Conservation (phyloP, 148 eudicot genomes). For the Fagopyrum tataricum region DNA sequence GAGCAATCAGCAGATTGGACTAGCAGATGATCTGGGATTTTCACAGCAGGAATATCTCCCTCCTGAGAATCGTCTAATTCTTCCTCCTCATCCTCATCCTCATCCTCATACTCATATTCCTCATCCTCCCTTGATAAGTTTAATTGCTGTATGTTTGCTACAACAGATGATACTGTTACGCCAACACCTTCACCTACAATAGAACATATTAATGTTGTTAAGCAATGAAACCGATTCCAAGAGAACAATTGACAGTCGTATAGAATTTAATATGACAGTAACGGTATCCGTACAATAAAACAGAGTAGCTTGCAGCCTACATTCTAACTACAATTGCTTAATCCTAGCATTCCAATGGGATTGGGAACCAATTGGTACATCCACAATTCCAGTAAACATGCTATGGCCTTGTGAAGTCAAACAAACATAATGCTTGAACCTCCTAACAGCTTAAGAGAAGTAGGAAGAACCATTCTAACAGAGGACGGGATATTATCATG, state of each 20-base stretch:
- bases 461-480: background rate
- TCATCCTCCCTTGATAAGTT: constrained; percentile 39
- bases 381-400: background rate
- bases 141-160: constrained; percentile 57
- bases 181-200: constrained; percentile 40
- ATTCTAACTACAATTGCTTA: background rate
- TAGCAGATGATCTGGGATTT: constrained; percentile 79
- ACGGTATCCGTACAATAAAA: background rate
- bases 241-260: background rate
- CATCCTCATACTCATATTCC: background rate
- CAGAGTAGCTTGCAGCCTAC: background rate
- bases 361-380: background rate
- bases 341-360: background rate
- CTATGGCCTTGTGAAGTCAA: background rate
- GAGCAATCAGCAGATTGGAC: constrained; percentile 69
- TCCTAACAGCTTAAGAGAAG: background rate
- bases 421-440: background rate
- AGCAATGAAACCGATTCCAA: background rate
- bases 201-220: background rate
- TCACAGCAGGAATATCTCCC: constrained; percentile 65
- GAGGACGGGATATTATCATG: background rate
- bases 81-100: constrained; percentile 1
- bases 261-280: background rate
- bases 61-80: constrained; percentile 26
- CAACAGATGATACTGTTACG: constrained; percentile 49